These are phyloP conservation scores for Parastagonospora avenae DNA, from an alignment of 2,329 filamentous ascomycete species.

Conservation along the genomic window DNA sequence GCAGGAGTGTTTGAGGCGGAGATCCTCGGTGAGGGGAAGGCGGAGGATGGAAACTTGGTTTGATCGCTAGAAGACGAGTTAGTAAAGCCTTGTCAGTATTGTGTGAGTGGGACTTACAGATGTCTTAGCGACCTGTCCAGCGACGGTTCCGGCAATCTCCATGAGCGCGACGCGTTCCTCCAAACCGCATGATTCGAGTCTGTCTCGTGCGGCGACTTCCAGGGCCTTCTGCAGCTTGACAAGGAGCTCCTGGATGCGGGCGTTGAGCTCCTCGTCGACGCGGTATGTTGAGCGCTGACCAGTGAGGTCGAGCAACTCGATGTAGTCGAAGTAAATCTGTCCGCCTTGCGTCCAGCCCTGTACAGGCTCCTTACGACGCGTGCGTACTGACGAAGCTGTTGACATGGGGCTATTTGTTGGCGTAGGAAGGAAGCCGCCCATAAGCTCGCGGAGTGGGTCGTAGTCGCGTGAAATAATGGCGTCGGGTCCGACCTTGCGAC, in stretches of 20 bases:
- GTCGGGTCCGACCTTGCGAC: conserved; percentile 77
- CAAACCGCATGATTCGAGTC: conserved; percentile 51
- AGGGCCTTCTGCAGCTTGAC: conserved; percentile 43
- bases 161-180: conserved; percentile 72
- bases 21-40: conserved; percentile 74
- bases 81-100: conserved; percentile 22
- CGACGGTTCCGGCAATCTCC: conserved; percentile 79
- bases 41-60: conserved; percentile 58
- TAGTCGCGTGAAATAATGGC: conserved; percentile 85
- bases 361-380: conserved; percentile 51
- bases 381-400: conserved; percentile 6
- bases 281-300: conserved; percentile 34
- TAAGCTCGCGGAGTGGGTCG: conserved; percentile 67
- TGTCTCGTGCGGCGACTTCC: conserved; percentile 47
- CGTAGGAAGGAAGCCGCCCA: conserved; percentile 67
- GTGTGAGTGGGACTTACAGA: conserved; percentile 29
- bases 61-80: conserved; percentile 32
- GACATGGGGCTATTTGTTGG: conserved; percentile 50
- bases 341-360: conserved; percentile 79
- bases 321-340: conserved; percentile 73
- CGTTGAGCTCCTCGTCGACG: conserved; percentile 38
- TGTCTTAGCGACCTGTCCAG: conserved; percentile 63
- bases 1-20: conserved; percentile 71
- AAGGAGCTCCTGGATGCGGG: conserved; percentile 37
- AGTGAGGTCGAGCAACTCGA: conserved; percentile 54